Evolutionary conservation across 805 yeast species (phyloP), one percentile per base, ranked within the genome.

Genomic region (Yarrowia sp.): DNA sequence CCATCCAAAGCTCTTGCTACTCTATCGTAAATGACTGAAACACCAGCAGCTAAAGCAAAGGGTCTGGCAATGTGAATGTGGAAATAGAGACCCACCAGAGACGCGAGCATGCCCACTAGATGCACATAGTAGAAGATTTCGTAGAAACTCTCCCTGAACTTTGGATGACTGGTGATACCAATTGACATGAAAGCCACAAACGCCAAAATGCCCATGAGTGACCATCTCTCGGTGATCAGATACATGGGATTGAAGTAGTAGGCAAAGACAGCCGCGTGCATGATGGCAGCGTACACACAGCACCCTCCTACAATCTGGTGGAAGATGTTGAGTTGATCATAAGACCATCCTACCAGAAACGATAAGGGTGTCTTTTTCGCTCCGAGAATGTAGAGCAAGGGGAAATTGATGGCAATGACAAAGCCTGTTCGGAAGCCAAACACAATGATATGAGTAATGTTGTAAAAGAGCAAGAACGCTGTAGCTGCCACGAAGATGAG

Each of bases 291-390:
- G 22, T 63, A 22, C 11, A 73, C 70, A 42, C 71, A 67, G 12
- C 70, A 36, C 3, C 52, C 56, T 14, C 83, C 84, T 22, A 76
- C 77, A 58, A 74, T 79, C 69, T 82, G 82, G 72, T 82, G 85
- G 65, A 78, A 72, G 42, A 76, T 77, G 70, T 82, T 82, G 68
- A 82, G 74, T 70, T 81, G 82, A 70, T 82, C 85, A 71, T 82
- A 82, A 32, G 82, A 77, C 69, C 82, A 77, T 1, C 85, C 85
- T 0, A 84, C 81, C 16, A 73, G 61, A 38, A 48, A 67, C 8
- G 71, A 65, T 5, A 73, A 43, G 0, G 75, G 75, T 5, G 71
- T 61, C 58, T 71, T 74, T 66, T 73, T 73, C 4, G 73, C 73
- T 1, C 75, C 75, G 10, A 73, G 68, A 19, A 73, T 71, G 61